Base-by-base conservation (phyloP, 2,329 filamentous ascomycete genomes). In the Claviceps quebecensis region DNA sequence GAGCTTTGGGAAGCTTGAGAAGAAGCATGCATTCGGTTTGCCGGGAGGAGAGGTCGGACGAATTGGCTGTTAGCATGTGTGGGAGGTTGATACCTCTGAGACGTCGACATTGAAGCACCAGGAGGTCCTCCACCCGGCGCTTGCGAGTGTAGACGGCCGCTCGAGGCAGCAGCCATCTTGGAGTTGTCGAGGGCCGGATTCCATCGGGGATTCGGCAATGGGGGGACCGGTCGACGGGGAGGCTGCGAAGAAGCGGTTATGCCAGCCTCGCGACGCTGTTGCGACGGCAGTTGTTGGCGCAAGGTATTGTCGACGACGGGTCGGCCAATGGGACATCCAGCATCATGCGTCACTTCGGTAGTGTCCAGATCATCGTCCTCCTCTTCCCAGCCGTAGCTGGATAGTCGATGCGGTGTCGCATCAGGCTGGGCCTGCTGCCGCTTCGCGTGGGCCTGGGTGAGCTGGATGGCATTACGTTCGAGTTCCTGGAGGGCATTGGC, bases 381-480 rank as follows among this genome's bases (percentile, higher is more conserved):
- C 45, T 78, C 74, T 50, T 75, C 69, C 58, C 69, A 70, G n/a
- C 69, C 67, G 45, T 69, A 68, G 22, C 70, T 65, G 41, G 65
- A 60, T 17, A 63, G 63, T 49, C 60, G 50, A 49, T 58, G 50
- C 51, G 60, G 56, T 47, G 34, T 9, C 2, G 60, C 56, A 50
- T 59, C 57, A 36, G 2, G 37, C 16, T 16, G 29, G 1, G 59
- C 19, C 63, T 63, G 49, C 60, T 48, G 55, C 16, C 57, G 59
- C 19, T 56, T 60, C 38, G 29, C 39, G 16, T 57, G 59, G 37
- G 68, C 71, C 57, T 81, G 78, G 4, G 80, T 83, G 57, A 74
- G 74, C 57, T 76, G 75, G 56, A 83, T 78, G 40, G 81, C 81
- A 60, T 76, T 75, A 59, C 76, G 75, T 61, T 85, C 81, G 55